These are phyloP conservation scores for Pyropia yezoensis DNA, from an alignment of 23 red algal genomes.

Conservation along the genomic window DNA sequence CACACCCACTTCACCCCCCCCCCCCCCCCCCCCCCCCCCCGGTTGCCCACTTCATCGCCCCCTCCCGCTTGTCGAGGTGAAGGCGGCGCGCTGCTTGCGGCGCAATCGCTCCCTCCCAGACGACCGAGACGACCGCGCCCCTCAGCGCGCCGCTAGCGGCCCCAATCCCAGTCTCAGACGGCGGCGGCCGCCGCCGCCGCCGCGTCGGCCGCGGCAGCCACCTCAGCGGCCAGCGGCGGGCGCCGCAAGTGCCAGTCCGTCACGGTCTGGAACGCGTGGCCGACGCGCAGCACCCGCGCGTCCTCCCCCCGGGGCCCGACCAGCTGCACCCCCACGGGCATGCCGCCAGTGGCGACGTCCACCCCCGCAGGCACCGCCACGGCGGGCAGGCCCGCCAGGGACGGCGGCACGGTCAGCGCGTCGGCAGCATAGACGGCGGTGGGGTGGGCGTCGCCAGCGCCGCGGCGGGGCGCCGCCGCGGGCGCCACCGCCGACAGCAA, in stretches of 20 bases:
- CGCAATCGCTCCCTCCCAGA: too few species aligned
- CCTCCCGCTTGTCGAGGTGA: too few species aligned
- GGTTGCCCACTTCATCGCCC: too few species aligned
- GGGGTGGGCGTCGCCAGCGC: slow-evolving; percentile 51
- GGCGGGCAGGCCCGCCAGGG: slow-evolving; percentile 76
- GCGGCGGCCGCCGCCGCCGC: too few species aligned
- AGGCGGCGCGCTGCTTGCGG: too few species aligned
- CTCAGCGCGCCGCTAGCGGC: too few species aligned
- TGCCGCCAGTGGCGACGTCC: neutral
- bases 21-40: too few species aligned
- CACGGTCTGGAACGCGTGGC: slow-evolving; percentile 59
- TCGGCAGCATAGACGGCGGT: slow-evolving; percentile 68
- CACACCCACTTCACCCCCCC: too few species aligned
- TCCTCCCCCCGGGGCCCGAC: slow-evolving; percentile 61
- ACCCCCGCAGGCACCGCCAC: slow-evolving; percentile 61
- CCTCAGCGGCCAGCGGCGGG: too few species aligned
- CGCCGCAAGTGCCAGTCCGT: slow-evolving; percentile 32
- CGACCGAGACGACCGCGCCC: too few species aligned
- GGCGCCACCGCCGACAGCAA: slow-evolving; percentile 65
- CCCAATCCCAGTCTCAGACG: too few species aligned
- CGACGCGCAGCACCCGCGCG: slow-evolving; percentile 59
- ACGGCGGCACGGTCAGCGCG: slow-evolving; percentile 72
- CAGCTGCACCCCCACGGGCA: slow-evolving; percentile 84
- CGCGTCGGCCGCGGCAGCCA: too few species aligned
- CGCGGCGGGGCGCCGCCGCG: slow-evolving; percentile 55